A percentile compares a stretch with the other conserved stretches of the same genome.
These are phyloP conservation scores for Alternaria sp. DNA, from an alignment of 2,329 filamentous ascomycete genomes.

Conservation along the genomic window DNA sequence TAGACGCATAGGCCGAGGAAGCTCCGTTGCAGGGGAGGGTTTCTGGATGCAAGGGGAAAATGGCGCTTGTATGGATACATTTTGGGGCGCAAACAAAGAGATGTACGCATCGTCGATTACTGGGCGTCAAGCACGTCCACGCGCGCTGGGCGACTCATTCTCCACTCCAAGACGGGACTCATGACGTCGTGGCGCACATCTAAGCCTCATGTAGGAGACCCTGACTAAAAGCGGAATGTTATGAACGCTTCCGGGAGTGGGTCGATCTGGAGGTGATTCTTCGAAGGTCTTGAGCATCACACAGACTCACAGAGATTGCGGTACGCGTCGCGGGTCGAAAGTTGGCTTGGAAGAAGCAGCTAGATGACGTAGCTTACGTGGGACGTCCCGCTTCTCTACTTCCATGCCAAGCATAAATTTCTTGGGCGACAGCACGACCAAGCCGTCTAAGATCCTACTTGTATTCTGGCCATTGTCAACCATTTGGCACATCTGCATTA, in stretches of 20 bases:
- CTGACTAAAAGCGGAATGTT: conserved; percentile 11
- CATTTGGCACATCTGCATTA: background rate
- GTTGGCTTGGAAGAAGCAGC: conserved; percentile 5
- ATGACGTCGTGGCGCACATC: conserved; percentile 18
- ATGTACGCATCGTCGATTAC: conserved; percentile 15
- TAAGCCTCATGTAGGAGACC: conserved; percentile 12
- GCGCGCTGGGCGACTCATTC: conserved; percentile 9
- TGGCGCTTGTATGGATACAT: conserved; percentile 13
- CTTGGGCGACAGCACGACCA: conserved; percentile 1
- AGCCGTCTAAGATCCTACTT: background rate
- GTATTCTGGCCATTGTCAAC: background rate
- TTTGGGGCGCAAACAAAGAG: conserved; percentile 4
- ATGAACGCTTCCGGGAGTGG: conserved; percentile 2
- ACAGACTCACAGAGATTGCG: background rate
- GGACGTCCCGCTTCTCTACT: background rate
- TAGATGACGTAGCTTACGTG: conserved; percentile 6
- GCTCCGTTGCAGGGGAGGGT: background rate
- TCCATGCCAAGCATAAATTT: conserved; percentile 11
- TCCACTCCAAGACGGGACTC: conserved; percentile 5
- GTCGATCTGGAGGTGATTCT: conserved; percentile 9
- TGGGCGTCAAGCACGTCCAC: background rate
- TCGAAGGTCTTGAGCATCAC: background rate
- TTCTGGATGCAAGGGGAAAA: background rate
- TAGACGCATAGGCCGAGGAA: background rate
- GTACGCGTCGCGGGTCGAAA: background rate